These are phyloP conservation scores for Calonectria fujianensis DNA, from an alignment of 2,329 filamentous ascomycete species.

Conservation along the genomic window DNA sequence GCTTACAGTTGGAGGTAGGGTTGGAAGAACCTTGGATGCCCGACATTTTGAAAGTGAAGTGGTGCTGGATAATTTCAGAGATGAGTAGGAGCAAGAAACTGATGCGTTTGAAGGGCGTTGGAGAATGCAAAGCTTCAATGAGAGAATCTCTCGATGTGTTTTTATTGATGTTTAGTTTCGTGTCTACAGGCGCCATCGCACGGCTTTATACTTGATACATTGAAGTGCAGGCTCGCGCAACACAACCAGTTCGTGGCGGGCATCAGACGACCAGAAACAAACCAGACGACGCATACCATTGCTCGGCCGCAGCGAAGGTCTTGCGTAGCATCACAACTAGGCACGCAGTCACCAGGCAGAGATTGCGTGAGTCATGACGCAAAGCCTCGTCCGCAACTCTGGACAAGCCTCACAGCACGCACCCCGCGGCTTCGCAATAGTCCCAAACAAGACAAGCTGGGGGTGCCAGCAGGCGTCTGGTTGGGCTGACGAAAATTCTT, in stretches of 20 bases:
- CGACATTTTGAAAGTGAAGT: slow-evolving; percentile 43
- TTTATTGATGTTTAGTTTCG: slow-evolving; percentile 30
- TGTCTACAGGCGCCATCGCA: slow-evolving; percentile 12
- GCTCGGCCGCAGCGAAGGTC: slow-evolving; percentile 3
- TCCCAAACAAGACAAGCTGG: slow-evolving; percentile 10
- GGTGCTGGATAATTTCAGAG: slow-evolving; percentile 6
- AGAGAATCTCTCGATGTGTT: slow-evolving; percentile 34
- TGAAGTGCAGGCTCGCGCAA: slow-evolving; percentile 13
- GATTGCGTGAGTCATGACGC: slow-evolving; percentile 55
- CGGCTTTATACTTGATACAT: slow-evolving; percentile 50
- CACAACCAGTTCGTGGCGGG: neutral
- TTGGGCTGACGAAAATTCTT: slow-evolving; percentile 45
- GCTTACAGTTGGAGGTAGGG: slow-evolving; percentile 46
- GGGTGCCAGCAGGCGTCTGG: slow-evolving; percentile 34
- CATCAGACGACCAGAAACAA: slow-evolving; percentile 21
- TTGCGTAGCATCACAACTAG: slow-evolving; percentile 40
- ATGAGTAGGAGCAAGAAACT: slow-evolving; percentile 4
- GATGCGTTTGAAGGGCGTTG: neutral
- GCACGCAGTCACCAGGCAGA: slow-evolving; percentile 14
- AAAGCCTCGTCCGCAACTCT: slow-evolving; percentile 27
- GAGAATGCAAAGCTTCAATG: neutral
- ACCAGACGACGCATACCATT: neutral
- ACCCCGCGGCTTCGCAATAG: slow-evolving; percentile 31
- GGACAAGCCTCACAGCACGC: slow-evolving; percentile 28
- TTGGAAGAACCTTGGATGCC: slow-evolving; percentile 37